A percentile compares a stretch with the other conserved stretches of the same genome.
Conservation (phyloP, 2,329 filamentous ascomycete genomes). For the Sphaerulina musiva region DNA sequence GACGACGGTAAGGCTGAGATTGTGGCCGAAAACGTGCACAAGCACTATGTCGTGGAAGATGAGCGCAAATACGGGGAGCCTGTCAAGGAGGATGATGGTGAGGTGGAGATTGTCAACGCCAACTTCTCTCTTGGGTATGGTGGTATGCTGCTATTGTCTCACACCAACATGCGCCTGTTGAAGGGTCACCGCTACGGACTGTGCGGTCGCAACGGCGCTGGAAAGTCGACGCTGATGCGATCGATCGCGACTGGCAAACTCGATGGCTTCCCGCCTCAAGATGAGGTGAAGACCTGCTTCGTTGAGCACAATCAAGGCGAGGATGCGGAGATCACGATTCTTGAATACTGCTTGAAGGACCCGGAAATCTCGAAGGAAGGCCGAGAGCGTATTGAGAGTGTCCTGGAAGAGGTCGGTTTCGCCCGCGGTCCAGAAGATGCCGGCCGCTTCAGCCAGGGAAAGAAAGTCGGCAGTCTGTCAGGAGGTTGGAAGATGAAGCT, state of each 20-base stretch:
- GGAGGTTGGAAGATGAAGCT: conserved; percentile 99
- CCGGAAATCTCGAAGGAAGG: conserved; percentile 76
- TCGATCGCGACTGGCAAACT: conserved; percentile 93
- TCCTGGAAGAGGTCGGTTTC: conserved; percentile 89
- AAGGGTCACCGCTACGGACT: conserved; percentile 97
- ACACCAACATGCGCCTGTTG: conserved; percentile 87
- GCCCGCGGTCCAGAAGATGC: conserved; percentile 74
- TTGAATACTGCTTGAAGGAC: conserved; percentile 87
- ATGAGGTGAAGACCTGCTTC: conserved; percentile 90
- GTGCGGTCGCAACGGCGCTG: conserved; percentile 92
- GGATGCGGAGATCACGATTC: conserved; percentile 90
- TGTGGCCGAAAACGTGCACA: conserved; percentile 66
- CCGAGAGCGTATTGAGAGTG: conserved; percentile 70
- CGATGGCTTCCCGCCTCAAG: conserved; percentile 89
- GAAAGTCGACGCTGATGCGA: conserved; percentile 98
- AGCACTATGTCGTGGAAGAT: conserved; percentile 76
- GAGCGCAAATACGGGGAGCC: conserved; percentile 79
- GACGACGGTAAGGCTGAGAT: conserved; percentile 55
- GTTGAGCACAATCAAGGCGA: conserved; percentile 99
- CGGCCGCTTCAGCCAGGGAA: conserved; percentile 56
- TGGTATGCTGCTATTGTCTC: conserved; percentile 91
- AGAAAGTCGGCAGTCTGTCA: conserved; percentile 88
- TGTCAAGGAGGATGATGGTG: conserved; percentile 80
- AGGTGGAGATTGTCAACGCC: conserved; percentile 94
- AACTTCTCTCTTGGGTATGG: conserved; percentile 97